These are phyloP conservation scores for Claviceps monticola DNA, from an alignment of 2,329 filamentous ascomycete genomes.

Conservation along the genomic window DNA sequence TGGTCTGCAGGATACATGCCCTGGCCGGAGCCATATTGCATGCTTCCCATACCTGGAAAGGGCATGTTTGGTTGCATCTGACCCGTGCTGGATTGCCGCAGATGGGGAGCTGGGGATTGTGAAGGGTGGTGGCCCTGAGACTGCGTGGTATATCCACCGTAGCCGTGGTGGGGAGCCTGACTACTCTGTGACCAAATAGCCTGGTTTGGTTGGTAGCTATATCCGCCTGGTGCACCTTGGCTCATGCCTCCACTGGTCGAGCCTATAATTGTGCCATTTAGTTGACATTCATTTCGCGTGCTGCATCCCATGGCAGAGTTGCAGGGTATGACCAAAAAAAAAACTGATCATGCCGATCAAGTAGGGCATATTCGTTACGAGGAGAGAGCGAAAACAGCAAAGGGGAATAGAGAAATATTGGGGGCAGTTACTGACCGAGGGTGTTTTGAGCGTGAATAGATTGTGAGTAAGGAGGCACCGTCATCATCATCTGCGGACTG, in stretches of 20 bases:
- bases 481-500: slow-evolving; percentile 54
- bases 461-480: slow-evolving; percentile 52
- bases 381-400: neutral
- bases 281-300: neutral
- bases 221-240: slow-evolving; percentile 42
- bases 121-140: slow-evolving; percentile 36
- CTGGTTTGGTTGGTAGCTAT: slow-evolving; percentile 48
- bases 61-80: slow-evolving; percentile 47
- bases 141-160: slow-evolving; percentile 39
- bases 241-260: slow-evolving; percentile 36
- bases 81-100: slow-evolving; percentile 41
- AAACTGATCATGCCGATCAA: neutral
- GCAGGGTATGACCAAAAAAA: neutral
- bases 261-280: slow-evolving; percentile 21
- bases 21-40: slow-evolving; percentile 43
- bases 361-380: too few relatives aligned
- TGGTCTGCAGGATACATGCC: slow-evolving; percentile 49
- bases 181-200: slow-evolving; percentile 53
- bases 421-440: slow-evolving; percentile 51
- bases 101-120: slow-evolving; percentile 44
- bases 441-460: slow-evolving; percentile 57
- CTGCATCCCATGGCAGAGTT: neutral
- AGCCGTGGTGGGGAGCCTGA: slow-evolving; percentile 45
- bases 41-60: slow-evolving; percentile 48
- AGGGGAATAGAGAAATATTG: slow-evolving; percentile 28